Conservation (phyloP, 306 rosid species). For the Boehmeria nivea region DNA sequence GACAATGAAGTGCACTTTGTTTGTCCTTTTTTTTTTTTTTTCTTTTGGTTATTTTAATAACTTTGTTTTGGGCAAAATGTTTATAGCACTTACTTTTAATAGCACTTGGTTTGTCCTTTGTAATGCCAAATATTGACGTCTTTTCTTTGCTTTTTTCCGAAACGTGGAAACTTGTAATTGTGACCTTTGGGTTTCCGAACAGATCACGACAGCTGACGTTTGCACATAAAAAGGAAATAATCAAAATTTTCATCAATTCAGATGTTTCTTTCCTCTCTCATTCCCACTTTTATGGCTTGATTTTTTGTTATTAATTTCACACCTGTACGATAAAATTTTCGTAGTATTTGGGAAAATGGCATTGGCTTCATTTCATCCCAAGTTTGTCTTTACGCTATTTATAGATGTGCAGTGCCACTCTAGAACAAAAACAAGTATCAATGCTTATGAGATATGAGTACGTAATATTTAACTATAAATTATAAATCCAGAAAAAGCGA, state of each 20-base stretch:
- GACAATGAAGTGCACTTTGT: background rate
- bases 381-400: too few relatives aligned
- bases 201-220: constrained; percentile 16
- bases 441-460: too few relatives aligned
- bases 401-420: too few relatives aligned
- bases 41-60: background rate
- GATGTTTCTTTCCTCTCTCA: background rate
- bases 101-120: background rate
- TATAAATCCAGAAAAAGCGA: too few relatives aligned
- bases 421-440: too few relatives aligned
- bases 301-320: background rate
- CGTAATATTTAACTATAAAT: too few relatives aligned
- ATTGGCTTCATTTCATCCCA: too few relatives aligned
- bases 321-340: too few relatives aligned
- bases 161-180: background rate
- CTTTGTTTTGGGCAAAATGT: background rate
- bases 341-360: too few relatives aligned
- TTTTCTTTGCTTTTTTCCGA: background rate
- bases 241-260: background rate
- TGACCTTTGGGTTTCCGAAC: constrained; percentile 19
- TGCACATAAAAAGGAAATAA: background rate
- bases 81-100: background rate
- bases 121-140: background rate
- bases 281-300: background rate
- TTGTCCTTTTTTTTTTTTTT: background rate